A percentile compares a stretch with the other conserved stretches of the same genome.
phyloP scores from a whole-genome alignment of 306 rosid genomes.

The Pyrus communis region DNA sequence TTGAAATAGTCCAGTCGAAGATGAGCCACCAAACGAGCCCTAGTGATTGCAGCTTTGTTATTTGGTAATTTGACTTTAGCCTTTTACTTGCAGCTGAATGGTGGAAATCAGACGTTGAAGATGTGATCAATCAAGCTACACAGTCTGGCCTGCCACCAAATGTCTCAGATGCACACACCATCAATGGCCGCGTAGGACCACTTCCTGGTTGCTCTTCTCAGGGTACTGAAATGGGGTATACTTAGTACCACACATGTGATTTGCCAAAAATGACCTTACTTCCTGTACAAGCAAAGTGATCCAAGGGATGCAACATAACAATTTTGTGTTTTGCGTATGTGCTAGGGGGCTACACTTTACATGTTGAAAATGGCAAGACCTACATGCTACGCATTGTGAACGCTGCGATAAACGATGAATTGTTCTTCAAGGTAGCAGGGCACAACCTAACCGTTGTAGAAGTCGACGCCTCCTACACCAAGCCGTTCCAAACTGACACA shows the following conservation, averaged over 20 bases:
- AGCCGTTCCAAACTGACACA: slow-evolving; percentile 59
- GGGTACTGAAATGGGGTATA: slow-evolving; percentile 28
- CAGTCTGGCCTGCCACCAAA: slow-evolving; percentile 54
- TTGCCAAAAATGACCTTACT: neutral
- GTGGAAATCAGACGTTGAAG: slow-evolving; percentile 83
- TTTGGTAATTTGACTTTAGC: neutral
- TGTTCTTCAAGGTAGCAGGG: slow-evolving; percentile 64
- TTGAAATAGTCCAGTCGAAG: too few relatives aligned
- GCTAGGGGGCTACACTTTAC: slow-evolving; percentile 52
- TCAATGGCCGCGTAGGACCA: slow-evolving; percentile 60
- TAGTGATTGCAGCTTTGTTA: neutral
- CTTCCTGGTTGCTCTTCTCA: slow-evolving; percentile 48
- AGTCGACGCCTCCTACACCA: slow-evolving; percentile 63
- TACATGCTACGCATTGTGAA: slow-evolving; percentile 66
- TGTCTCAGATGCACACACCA: slow-evolving; percentile 64
- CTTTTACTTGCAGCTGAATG: slow-evolving; percentile 45
- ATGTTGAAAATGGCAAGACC: slow-evolving; percentile 61
- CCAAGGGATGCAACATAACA: too few relatives aligned
- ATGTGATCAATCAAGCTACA: slow-evolving; percentile 39
- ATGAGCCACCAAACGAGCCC: too few relatives aligned
- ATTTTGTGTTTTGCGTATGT: neutral
- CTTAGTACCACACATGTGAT: neutral
- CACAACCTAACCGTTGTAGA: slow-evolving; percentile 57
- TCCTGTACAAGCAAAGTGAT: too few relatives aligned
- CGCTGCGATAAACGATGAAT: slow-evolving; percentile 65